Base-by-base conservation (phyloP, 2,329 filamentous ascomycete genomes). In the Metarhizium brunneum region DNA sequence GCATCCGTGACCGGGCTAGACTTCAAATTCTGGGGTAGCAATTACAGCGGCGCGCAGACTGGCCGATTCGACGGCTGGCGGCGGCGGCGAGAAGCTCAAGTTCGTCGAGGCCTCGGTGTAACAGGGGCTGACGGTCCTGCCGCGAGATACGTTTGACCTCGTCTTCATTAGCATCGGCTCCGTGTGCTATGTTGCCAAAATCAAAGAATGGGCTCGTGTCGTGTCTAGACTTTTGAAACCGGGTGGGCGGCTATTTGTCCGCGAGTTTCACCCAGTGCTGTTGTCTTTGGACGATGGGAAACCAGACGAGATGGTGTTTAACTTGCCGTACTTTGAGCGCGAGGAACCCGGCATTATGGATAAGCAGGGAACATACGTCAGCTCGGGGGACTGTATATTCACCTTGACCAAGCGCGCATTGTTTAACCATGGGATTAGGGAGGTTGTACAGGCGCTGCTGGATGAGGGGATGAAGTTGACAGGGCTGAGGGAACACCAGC, bases 101-200 rank as follows among this genome's bases (percentile, higher is more conserved):
- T 25, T 25, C 3, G 25, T 25, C 1, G 25, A 25, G 25, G 59
- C 59, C 2, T 57, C 59, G 14, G 56, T 60, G 13, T 56, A 60
- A 25, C 52, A 57, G 14, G 54, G 48, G 2, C 54, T 54, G 32
- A 30, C 32, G n/a, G 52, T 50, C 11, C 50, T 56, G 20, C 16
- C 3, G 11, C 45, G 11, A 48, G 36, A 38, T 7, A 51, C 20
- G 6, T 59, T 57, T 18, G 59, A 61, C 51, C 54, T 61, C 36
- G 59, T 61, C 30, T 61, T 58, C 11, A 56, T 56, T 3, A 56
- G 59, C 32, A 58, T 61, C 35, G 57, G 59, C n/a, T 52, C 59
- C 3, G 50, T 61, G 13, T 59, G 57, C 53, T 61, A 56, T 56
- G 55, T 61, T 47, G 56, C 55, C 1, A 56, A 50, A 13, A 43